Conservation (phyloP, 768 basidiomycete species). For the Mycena rosella region DNA sequence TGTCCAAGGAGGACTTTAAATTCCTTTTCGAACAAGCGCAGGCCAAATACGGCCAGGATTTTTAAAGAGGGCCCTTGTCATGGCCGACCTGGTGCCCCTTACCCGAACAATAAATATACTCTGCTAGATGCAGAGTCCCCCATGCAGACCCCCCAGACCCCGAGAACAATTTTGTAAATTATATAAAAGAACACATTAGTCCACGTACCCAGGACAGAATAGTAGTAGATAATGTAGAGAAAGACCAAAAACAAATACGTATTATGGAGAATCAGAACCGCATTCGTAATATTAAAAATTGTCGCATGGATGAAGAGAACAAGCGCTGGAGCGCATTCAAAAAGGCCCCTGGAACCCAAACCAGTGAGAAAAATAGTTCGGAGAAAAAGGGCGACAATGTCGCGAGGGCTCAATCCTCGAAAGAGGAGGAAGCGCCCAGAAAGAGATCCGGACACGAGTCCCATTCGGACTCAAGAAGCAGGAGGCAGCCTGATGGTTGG, state of each 20-base stretch:
- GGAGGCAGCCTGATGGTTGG: background rate
- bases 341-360: conserved; percentile 19
- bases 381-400: background rate
- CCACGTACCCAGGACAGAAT: background rate
- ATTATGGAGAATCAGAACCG: background rate
- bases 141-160: background rate
- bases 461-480: background rate
- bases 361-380: conserved; percentile 17
- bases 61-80: no score
- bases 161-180: background rate
- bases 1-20: background rate
- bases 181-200: background rate
- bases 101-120: no score
- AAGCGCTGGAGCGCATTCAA: conserved; percentile 2
- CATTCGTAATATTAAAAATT: background rate
- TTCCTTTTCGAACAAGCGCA: no score
- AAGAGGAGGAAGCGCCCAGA: background rate
- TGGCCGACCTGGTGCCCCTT: no score
- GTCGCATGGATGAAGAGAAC: background rate
- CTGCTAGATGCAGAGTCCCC: no score
- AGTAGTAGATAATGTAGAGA: conserved; percentile 8
- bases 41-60: no score
- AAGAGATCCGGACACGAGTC: background rate
- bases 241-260: background rate
- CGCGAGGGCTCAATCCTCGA: conserved; percentile 2